A percentile compares a stretch with the other conserved stretches of the same genome.
Conservation (phyloP, 1,284 basidiomycete species). For the Rhodotorula sp. region DNA sequence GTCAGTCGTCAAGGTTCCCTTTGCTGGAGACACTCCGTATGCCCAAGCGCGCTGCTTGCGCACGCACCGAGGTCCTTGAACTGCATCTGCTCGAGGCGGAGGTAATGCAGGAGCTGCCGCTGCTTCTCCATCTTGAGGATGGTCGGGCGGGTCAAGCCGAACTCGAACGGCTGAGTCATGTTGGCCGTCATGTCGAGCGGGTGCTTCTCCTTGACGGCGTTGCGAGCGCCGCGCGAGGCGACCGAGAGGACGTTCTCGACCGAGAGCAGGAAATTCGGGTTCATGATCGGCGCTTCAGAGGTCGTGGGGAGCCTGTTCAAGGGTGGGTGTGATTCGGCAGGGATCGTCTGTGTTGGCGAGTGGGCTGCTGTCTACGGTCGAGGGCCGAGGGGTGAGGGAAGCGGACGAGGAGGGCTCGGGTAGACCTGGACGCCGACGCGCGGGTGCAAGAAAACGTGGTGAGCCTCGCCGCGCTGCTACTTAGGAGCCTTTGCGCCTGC, state of each 20-base stretch:
- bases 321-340: too few species aligned
- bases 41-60: too few species aligned
- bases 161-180: conserved; percentile 27
- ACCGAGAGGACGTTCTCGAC: conserved; percentile 10
- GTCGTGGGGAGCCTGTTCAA: neutral
- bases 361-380: too few species aligned
- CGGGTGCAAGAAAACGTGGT: too few species aligned
- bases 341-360: too few species aligned
- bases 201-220: conserved; percentile 6
- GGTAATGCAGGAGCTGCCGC: conserved; percentile 42
- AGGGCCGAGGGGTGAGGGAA: too few species aligned
- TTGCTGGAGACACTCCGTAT: neutral
- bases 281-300: neutral
- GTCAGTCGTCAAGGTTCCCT: neutral
- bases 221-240: conserved; percentile 8
- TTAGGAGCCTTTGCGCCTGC: too few species aligned
- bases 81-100: conserved; percentile 45
- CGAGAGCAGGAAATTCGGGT: neutral
- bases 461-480: too few species aligned
- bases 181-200: conserved; percentile 25
- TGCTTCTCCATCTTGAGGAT: conserved; percentile 41
- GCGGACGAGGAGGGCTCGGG: too few species aligned
- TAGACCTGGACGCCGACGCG: too few species aligned
- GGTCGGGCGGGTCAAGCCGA: conserved; percentile 28
- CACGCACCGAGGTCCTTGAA: conserved; percentile 41